Evolutionary conservation across 2,329 filamentous ascomycete genomes (phyloP), one percentile per base, ranked within the genome.

Genomic region (Claviceps fusiformis): DNA sequence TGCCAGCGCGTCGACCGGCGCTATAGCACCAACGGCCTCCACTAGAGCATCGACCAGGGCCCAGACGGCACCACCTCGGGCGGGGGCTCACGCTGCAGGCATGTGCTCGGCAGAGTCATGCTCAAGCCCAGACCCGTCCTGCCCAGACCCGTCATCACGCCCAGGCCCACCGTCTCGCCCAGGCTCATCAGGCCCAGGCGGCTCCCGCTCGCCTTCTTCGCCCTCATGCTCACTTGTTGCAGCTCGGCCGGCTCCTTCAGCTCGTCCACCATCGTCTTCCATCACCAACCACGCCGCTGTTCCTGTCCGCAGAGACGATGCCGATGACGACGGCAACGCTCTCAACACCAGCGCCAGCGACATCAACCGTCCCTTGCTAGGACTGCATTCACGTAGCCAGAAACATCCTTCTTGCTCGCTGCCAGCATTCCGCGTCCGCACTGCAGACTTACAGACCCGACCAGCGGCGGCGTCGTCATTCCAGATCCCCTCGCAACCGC

Each of bases 371-470:
- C 49, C 49, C 48, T 45, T 46, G 33, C 53, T 59, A 53, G 61
- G 58, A 56, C 58, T 65, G 54, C 75, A 80, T 61, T 65, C 67
- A 48, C 77, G 80, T 65, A 75, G 77, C 54, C 75, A 76, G 59
- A 76, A 65, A 63, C 73, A 80, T 65, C 79, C 73, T 62, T 74
- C 76, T 44, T 80, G 77, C 58, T 80, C 80, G 61, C 67, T 80
- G 59, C 77, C 78, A 33, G 72, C 77, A 27, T 79, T 76, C 65
- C 77, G 77, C 56, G 19, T 19, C 19, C 19, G 19, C 19, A 77
- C 78, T 62, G 74, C 71, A 59, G 77, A 80, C 66, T 68, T 75
- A 54, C 68, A 68, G 55, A 70, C 56, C 57, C 61, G 52, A 50
- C 58, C 44, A n/a, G 44, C 60, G 56, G 55, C 62, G 58, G 56